Conservation (phyloP, 1,284 basidiomycete genomes). For the Heterobasidion irregulare region DNA sequence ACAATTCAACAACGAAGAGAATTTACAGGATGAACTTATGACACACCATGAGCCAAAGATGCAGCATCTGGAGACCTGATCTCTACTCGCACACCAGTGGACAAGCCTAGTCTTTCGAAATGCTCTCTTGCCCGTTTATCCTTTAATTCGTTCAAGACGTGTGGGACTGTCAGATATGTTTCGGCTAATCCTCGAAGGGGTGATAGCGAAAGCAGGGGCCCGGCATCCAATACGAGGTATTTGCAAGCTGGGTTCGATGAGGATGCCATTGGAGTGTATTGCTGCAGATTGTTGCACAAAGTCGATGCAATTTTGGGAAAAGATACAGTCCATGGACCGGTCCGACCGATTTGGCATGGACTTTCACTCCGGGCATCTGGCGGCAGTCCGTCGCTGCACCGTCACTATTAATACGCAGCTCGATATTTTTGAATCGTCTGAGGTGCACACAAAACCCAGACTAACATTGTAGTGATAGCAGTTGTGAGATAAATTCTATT, state of each 20-base stretch:
- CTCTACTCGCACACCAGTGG: conserved; percentile 69
- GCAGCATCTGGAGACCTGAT: conserved; percentile 68
- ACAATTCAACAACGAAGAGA: conserved; percentile 1
- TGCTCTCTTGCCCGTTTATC: conserved; percentile 83
- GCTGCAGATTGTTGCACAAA: not conserved
- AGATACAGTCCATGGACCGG: not conserved
- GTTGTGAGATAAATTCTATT: not conserved
- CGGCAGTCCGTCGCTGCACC: too few species aligned
- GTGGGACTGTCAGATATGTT: conserved; percentile 80
- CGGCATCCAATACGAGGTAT: conserved; percentile 86
- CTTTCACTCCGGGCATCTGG: too few species aligned
- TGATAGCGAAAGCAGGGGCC: conserved; percentile 80
- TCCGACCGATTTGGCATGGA: not conserved
- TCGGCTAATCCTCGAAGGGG: conserved; percentile 80
- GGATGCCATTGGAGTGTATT: conserved; percentile 15
- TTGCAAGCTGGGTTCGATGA: conserved; percentile 44
- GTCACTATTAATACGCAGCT: too few species aligned
- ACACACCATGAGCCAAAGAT: conserved; percentile 71
- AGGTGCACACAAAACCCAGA: not conserved
- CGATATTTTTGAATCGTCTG: too few species aligned
- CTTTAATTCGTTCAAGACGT: conserved; percentile 84
- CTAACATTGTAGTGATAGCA: not conserved
- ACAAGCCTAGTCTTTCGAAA: conserved; percentile 68
- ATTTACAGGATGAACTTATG: not conserved
- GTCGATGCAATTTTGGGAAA: not conserved